A percentile compares a stretch with the other conserved stretches of the same genome.
Evolutionary conservation across 371 early-diverging fungal species (phyloP).

Genomic region (Rhizopus delemar): DNA sequence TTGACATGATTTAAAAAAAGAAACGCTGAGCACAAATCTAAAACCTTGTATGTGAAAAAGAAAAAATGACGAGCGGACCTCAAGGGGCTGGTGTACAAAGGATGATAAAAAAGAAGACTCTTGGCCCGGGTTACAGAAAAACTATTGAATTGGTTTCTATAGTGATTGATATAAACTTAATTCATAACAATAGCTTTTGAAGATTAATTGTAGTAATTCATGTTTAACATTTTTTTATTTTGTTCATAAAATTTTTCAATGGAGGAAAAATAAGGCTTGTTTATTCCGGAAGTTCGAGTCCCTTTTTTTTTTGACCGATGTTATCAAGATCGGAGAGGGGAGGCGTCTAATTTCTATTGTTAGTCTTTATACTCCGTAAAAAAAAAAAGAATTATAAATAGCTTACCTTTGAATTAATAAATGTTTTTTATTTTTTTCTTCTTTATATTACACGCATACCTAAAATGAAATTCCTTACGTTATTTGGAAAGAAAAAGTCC

Average conservation of each 20-base stretch:
- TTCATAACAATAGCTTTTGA: no score
- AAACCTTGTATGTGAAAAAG: no score
- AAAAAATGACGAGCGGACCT: conserved; percentile 11
- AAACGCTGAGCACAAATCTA: no score
- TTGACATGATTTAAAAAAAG: no score
- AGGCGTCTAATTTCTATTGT: neutral
- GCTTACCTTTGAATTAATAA: neutral
- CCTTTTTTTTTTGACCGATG: no score
- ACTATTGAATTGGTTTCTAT: no score
- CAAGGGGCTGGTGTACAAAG: conserved; percentile 20
- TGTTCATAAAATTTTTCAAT: conserved; percentile 5
- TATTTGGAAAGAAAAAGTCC: conserved; percentile 23
- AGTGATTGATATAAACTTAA: no score
- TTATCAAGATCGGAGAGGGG: neutral
- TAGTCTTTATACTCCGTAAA: neutral
- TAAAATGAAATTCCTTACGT: conserved; percentile 15
- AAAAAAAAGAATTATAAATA: neutral
- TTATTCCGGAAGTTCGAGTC: no score
- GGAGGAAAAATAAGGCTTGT: neutral
- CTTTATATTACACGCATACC: neutral
- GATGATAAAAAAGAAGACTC: neutral
- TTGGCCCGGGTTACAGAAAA: neutral
- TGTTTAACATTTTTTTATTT: neutral
- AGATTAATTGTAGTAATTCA: no score
- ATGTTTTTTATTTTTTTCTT: conserved; percentile 2